A percentile compares a stretch with the other conserved stretches of the same genome.
These are phyloP conservation scores for Trichoderma cornu-damae DNA, from an alignment of 2,329 filamentous ascomycete species.

Conservation along the genomic window DNA sequence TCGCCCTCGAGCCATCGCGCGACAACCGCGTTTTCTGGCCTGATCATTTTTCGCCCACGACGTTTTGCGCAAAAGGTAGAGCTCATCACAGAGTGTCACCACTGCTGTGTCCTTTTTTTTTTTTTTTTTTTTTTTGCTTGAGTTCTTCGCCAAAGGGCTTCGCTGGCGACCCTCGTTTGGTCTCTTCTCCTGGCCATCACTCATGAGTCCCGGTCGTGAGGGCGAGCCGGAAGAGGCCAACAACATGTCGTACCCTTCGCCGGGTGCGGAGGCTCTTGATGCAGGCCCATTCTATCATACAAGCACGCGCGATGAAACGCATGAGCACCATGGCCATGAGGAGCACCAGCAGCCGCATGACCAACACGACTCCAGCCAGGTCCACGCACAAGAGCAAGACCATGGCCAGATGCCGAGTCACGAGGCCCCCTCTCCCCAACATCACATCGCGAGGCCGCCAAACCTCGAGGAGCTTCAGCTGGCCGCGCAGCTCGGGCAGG, in stretches of 20 bases:
- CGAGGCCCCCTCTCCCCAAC: constrained; percentile 37
- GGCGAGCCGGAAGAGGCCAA: constrained; percentile 33
- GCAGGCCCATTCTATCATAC: constrained; percentile 42
- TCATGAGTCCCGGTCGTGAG: constrained; percentile 35
- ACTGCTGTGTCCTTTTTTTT: background rate
- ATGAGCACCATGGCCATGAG: constrained; percentile 29
- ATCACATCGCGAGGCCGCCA: constrained; percentile 39
- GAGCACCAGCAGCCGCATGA: constrained; percentile 23
- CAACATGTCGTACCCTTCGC: constrained; percentile 43
- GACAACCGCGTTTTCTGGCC: constrained; percentile 7
- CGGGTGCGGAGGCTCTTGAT: constrained; percentile 42
- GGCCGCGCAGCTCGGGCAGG: constrained; percentile 53
- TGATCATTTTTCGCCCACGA: background rate
- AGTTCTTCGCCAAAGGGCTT: background rate
- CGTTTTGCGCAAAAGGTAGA: constrained; percentile 4
- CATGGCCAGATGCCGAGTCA: constrained; percentile 31
- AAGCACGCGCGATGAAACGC: constrained; percentile 31
- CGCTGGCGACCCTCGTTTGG: background rate
- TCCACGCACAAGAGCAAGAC: constrained; percentile 28
- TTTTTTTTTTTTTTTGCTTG: background rate
- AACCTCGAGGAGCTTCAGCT: constrained; percentile 54
- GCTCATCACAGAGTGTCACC: background rate
- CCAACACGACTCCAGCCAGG: constrained; percentile 29
- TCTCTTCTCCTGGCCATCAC: constrained; percentile 20
- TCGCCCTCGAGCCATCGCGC: constrained; percentile 18